Evolutionary conservation across 495 filamentous ascomycete species (phyloP).

Genomic region (Aspergillus biplanus): DNA sequence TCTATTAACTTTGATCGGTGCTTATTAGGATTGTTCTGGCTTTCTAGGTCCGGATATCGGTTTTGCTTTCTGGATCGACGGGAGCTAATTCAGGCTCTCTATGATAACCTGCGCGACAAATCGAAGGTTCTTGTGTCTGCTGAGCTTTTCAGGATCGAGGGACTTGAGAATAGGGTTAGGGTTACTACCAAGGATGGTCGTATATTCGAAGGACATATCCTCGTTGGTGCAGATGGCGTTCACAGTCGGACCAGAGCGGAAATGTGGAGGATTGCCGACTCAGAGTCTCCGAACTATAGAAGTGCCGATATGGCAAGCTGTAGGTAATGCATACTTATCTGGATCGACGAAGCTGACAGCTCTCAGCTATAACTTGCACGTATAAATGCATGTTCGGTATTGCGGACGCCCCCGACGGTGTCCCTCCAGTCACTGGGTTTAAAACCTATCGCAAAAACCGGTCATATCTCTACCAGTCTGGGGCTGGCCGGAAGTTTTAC

Average conservation of each 20-base stretch:
- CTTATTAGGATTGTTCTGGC: background rate
- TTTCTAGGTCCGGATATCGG: slow-evolving; percentile 25
- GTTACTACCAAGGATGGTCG: slow-evolving; percentile 41
- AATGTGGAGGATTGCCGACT: slow-evolving; percentile 30
- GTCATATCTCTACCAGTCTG: slow-evolving; percentile 13
- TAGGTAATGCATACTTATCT: background rate
- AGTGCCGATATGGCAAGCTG: background rate
- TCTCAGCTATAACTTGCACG: background rate
- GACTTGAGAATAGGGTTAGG: slow-evolving; percentile 25
- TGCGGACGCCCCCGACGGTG: background rate
- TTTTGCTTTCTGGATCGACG: slow-evolving; percentile 35
- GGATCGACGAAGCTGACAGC: background rate
- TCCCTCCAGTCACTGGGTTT: background rate
- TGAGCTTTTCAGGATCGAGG: slow-evolving; percentile 33
- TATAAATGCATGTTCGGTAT: background rate
- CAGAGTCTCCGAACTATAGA: background rate
- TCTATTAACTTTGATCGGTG: background rate
- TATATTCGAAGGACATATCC: slow-evolving; percentile 41
- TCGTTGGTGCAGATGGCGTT: slow-evolving; percentile 58
- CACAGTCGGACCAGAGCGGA: slow-evolving; percentile 47
- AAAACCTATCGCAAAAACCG: slow-evolving; percentile 7
- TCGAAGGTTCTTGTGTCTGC: slow-evolving; percentile 37
- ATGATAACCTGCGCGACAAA: slow-evolving; percentile 21
- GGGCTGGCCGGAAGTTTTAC: background rate
- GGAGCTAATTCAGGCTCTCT: slow-evolving; percentile 38